Conservation (phyloP, 371 early-diverging fungal genomes). For the Mucor mucedo region DNA sequence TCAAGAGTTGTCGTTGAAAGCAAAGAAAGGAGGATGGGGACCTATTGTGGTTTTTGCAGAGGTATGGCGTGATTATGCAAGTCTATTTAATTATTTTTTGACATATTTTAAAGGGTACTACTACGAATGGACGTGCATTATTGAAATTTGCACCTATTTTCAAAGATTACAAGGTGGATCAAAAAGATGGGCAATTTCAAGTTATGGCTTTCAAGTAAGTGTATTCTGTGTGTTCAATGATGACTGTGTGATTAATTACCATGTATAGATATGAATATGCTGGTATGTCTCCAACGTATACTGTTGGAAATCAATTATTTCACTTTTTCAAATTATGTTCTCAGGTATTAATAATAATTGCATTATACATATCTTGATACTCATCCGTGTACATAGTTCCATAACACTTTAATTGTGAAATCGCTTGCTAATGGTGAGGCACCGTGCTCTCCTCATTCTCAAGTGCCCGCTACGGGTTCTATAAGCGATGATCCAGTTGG, state of each 20-base stretch:
- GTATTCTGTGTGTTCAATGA: neutral
- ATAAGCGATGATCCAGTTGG: constrained; percentile 61
- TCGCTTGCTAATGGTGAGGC: constrained; percentile 55
- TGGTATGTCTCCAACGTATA: constrained; percentile 72
- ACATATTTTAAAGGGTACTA: constrained; percentile 65
- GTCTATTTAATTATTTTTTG: neutral
- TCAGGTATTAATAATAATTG: constrained; percentile 40
- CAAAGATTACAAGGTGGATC: constrained; percentile 53
- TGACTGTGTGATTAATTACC: neutral
- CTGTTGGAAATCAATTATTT: constrained; percentile 59
- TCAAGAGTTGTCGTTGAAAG: constrained; percentile 58
- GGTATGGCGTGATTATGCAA: constrained; percentile 31
- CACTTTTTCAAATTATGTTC: constrained; percentile 68
- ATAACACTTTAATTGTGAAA: constrained; percentile 64
- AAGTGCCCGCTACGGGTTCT: neutral
- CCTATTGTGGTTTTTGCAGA: constrained; percentile 89
- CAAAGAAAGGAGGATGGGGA: constrained; percentile 48
- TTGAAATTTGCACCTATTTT: constrained; percentile 78
- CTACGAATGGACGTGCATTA: constrained; percentile 87
- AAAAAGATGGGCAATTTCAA: constrained; percentile 57
- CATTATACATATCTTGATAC: neutral
- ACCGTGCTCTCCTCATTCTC: constrained; percentile 15
- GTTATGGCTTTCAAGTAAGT: constrained; percentile 75
- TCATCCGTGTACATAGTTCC: constrained; percentile 35
- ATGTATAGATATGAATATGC: constrained; percentile 66